phyloP scores from a whole-genome alignment of 495 filamentous ascomycete species.

The Penicillium egyptiacum region DNA sequence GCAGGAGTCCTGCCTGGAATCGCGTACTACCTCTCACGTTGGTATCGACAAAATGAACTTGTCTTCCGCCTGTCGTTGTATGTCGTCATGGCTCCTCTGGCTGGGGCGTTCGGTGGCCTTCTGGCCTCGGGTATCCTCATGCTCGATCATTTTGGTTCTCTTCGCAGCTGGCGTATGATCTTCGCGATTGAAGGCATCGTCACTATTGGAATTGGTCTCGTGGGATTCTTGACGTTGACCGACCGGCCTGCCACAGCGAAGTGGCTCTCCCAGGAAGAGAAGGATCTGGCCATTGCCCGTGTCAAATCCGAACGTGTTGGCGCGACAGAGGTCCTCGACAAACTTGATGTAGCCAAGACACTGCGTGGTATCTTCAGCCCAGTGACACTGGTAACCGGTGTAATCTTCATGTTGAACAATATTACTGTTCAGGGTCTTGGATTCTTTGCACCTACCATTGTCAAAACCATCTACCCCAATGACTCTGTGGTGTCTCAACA shows the following conservation, averaged over 20 bases:
- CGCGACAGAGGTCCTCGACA: conserved; percentile 60
- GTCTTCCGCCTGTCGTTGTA: conserved; percentile 57
- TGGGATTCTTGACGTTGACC: conserved; percentile 62
- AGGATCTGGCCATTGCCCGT: conserved; percentile 59
- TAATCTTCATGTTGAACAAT: conserved; percentile 56
- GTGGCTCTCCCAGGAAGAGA: conserved; percentile 66
- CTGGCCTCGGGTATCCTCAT: conserved; percentile 59
- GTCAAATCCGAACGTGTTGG: conserved; percentile 65
- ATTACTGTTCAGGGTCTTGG: conserved; percentile 59
- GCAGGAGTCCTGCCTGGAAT: conserved; percentile 73
- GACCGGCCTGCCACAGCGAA: conserved; percentile 64
- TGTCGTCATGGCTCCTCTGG: conserved; percentile 62
- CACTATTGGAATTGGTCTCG: conserved; percentile 56
- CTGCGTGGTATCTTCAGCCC: conserved; percentile 52
- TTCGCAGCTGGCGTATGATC: conserved; percentile 66
- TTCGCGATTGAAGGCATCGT: conserved; percentile 78
- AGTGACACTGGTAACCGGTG: conserved; percentile 44
- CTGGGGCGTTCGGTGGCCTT: conserved; percentile 70
- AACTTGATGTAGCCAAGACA: conserved; percentile 45
- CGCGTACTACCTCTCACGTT: conserved; percentile 68
- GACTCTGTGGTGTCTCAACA: conserved; percentile 57
- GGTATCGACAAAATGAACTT: conserved; percentile 68
- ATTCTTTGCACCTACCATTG: conserved; percentile 73
- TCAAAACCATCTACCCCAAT: conserved; percentile 59
- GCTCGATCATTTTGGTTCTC: conserved; percentile 43